Conservation (phyloP, 2,329 filamentous ascomycete species). For the Triangularia verruculosa region DNA sequence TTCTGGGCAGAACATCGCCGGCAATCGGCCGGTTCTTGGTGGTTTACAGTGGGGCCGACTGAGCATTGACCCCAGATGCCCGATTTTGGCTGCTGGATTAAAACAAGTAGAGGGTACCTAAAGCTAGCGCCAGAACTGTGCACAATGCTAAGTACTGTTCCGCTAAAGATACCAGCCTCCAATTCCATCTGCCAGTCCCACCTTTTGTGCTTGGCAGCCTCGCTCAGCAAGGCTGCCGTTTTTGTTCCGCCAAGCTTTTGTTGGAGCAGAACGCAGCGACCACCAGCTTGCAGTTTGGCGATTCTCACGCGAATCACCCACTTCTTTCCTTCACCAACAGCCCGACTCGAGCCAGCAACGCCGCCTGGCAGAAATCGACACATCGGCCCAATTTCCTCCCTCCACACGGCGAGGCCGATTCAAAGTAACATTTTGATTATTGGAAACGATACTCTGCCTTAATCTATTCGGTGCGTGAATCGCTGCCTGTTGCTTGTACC, state of each 20-base stretch:
- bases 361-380: constrained; percentile 9
- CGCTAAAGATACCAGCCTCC: not conserved
- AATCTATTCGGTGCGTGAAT: not conserved
- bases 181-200: not conserved
- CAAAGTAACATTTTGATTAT: not conserved
- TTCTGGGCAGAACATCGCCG: constrained; percentile 17
- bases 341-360: constrained; percentile 12
- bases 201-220: constrained; percentile 19
- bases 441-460: not conserved
- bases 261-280: constrained; percentile 4
- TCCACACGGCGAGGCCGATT: not conserved
- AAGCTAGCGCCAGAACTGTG: not conserved
- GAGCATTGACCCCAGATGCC: not conserved
- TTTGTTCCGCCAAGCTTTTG: not conserved
- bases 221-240: constrained; percentile 19
- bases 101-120: not conserved
- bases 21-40: constrained; percentile 24
- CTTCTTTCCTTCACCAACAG: constrained; percentile 4
- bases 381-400: constrained; percentile 7
- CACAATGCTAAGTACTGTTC: not conserved
- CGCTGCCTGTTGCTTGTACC: not conserved
- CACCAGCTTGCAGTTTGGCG: constrained; percentile 21
- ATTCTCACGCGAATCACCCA: constrained; percentile 21
- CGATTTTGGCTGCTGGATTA: not conserved
- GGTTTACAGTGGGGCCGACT: constrained; percentile 4